phyloP scores from a whole-genome alignment of 1,284 basidiomycete species.

The Apiotrichum gracile region DNA sequence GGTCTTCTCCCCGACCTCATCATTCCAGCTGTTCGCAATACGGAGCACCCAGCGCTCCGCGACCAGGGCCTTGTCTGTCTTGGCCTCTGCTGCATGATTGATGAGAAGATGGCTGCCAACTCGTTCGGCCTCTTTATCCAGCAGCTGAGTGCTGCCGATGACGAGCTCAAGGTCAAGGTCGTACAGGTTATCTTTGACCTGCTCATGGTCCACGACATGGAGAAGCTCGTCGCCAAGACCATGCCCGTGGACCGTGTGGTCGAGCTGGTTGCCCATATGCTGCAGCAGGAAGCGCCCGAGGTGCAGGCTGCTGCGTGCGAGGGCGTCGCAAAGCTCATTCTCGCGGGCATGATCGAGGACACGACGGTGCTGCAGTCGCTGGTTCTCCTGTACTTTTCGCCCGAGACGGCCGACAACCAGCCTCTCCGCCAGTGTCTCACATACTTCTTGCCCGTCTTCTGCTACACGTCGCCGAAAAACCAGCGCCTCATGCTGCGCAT shows the following conservation, averaged over 20 bases:
- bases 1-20: conserved; percentile 86
- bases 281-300: conserved; percentile 67
- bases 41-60: conserved; percentile 67
- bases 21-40: conserved; percentile 81
- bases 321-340: conserved; percentile 83
- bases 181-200: conserved; percentile 86
- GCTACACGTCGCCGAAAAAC: conserved; percentile 74
- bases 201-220: conserved; percentile 78
- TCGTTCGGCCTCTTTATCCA: conserved; percentile 84
- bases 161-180: conserved; percentile 71
- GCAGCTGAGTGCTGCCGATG: conserved; percentile 72
- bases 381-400: conserved; percentile 78
- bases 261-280: conserved; percentile 66
- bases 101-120: conserved; percentile 78
- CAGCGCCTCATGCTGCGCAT: conserved; percentile 73
- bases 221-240: conserved; percentile 43
- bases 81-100: conserved; percentile 86
- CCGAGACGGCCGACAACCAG: conserved; percentile 77
- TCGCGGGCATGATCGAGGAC: conserved; percentile 75
- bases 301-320: conserved; percentile 75
- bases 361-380: conserved; percentile 70
- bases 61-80: conserved; percentile 82
- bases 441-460: conserved; percentile 94
- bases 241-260: conserved; percentile 56
- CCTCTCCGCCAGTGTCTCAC: conserved; percentile 86